Conservation (phyloP, 371 early-diverging fungal genomes). For the Mucor lusitanicus region DNA sequence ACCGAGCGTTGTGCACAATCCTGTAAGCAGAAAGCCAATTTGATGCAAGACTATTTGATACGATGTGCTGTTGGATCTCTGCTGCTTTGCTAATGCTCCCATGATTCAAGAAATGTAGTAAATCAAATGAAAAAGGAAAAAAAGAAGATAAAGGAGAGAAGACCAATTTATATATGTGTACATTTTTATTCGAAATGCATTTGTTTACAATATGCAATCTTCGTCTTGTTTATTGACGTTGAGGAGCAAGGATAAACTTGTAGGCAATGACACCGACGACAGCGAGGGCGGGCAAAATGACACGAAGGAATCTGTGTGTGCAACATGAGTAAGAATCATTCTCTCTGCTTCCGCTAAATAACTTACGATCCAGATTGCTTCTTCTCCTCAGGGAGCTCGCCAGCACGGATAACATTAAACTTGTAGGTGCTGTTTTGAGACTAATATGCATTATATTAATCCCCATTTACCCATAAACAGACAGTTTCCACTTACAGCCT, state of each 20-base stretch:
- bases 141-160: neutral
- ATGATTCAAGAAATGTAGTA: neutral
- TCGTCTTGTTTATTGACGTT: constrained; percentile 24
- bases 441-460: constrained; percentile 10
- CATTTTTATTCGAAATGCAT: neutral
- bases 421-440: constrained; percentile 23
- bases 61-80: neutral
- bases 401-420: constrained; percentile 39
- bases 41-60: constrained; percentile 46
- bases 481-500: constrained; percentile 33
- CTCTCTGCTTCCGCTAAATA: neutral
- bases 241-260: constrained; percentile 43
- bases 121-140: neutral
- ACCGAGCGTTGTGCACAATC: constrained; percentile 58
- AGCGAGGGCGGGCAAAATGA: constrained; percentile 24
- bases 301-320: constrained; percentile 26
- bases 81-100: neutral
- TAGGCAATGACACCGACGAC: constrained; percentile 35
- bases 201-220: constrained; percentile 1
- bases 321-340: neutral
- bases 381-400: constrained; percentile 41
- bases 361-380: constrained; percentile 42
- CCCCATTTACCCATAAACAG: neutral
- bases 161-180: neutral
- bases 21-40: constrained; percentile 53